Percentiles rank a stretch among this genome's conserved stretches.
phyloP scores from a whole-genome alignment of 2,329 filamentous ascomycete genomes.

The Zymoseptoria ardabiliae region DNA sequence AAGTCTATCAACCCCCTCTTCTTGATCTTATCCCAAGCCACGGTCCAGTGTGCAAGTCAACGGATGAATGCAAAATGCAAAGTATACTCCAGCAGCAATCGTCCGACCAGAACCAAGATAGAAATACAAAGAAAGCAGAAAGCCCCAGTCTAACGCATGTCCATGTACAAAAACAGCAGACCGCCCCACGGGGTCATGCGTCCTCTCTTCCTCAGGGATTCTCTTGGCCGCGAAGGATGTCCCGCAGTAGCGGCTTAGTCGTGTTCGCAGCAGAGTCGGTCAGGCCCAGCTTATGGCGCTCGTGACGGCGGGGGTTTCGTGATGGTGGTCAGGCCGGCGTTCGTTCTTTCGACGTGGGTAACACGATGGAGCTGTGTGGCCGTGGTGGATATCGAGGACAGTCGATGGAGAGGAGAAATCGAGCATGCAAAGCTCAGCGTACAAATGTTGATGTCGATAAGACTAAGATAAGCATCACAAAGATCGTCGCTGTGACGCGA shows the following conservation, averaged over 20 bases:
- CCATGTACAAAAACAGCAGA: not conserved
- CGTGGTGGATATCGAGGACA: too few relatives aligned
- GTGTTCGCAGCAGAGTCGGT: not conserved
- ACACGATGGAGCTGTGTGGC: too few relatives aligned
- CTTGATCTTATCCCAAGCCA: not conserved
- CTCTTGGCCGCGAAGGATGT: not conserved
- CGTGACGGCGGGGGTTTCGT: not conserved
- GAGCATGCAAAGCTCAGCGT: too few relatives aligned
- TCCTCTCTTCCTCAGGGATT: not conserved
- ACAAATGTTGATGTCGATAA: too few relatives aligned
- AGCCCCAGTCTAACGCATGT: not conserved
- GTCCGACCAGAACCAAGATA: not conserved
- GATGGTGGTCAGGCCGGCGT: not conserved
- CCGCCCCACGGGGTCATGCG: not conserved
- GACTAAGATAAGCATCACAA: too few relatives aligned
- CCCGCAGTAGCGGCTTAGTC: not conserved
- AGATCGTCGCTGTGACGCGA: too few relatives aligned
- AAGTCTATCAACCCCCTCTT: not conserved
- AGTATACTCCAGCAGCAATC: not conserved
- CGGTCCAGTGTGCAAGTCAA: not conserved
- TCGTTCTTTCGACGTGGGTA: not conserved
- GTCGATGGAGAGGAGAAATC: too few relatives aligned
- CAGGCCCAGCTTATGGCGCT: not conserved
- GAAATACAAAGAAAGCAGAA: not conserved
- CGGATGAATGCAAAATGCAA: not conserved